Percentiles rank a stretch among this genome's conserved stretches.
phyloP scores from a whole-genome alignment of 1,284 basidiomycete species.

The Calocybe gambosa region DNA sequence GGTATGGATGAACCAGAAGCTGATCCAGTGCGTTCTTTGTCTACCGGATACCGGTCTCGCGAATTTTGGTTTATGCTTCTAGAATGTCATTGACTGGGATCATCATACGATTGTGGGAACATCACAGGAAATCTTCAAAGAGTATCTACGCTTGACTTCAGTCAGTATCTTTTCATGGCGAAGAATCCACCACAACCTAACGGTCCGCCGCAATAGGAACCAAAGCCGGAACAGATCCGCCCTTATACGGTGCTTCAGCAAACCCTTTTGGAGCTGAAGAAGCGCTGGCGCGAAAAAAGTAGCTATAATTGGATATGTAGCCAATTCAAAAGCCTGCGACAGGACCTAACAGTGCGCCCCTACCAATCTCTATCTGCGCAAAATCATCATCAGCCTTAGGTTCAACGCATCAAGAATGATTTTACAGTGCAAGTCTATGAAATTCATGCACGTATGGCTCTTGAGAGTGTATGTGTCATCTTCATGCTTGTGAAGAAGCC shows the following conservation, averaged over 20 bases:
- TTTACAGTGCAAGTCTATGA: conserved; percentile 98
- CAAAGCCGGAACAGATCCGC: conserved; percentile 90
- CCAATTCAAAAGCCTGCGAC: conserved; percentile 96
- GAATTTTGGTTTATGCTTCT: conserved; percentile 9
- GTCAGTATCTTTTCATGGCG: conserved; percentile 36
- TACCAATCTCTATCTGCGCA: conserved; percentile 5
- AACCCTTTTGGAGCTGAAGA: conserved; percentile 85
- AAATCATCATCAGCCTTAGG: conserved; percentile 41
- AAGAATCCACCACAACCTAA: not conserved
- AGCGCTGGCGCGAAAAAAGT: conserved; percentile 79
- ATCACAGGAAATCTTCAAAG: conserved; percentile 86
- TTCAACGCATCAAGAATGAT: conserved; percentile 99
- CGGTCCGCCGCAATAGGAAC: conserved; percentile 55
- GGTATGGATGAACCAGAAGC: conserved; percentile 61
- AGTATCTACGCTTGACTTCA: conserved; percentile 91
- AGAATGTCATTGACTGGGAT: conserved; percentile 99
- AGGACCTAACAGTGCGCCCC: conserved; percentile 88
- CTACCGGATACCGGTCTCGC: conserved; percentile 6
- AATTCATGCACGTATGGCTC: conserved; percentile 94
- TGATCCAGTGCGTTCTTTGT: conserved; percentile 52
- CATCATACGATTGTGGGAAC: conserved; percentile 92
- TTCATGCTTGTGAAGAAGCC: not conserved
- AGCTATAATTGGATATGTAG: conserved; percentile 95
- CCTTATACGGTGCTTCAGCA: conserved; percentile 81
- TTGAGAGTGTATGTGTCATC: conserved; percentile 71